Evolutionary conservation across 371 early-diverging fungal species (phyloP).

Genomic region (Mortierella sp.): DNA sequence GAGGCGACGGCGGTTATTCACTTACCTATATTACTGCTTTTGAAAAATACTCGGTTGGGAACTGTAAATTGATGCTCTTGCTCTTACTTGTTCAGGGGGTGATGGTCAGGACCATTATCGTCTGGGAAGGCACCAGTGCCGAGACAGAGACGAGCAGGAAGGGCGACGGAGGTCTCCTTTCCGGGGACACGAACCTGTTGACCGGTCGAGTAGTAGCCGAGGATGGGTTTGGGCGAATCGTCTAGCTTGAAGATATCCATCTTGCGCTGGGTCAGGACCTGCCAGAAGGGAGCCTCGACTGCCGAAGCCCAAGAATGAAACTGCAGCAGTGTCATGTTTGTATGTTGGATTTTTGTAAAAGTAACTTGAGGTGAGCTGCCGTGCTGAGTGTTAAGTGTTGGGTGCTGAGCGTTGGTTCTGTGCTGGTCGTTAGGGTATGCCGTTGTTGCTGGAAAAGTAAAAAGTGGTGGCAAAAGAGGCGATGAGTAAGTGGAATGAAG

Average conservation of each 20-base stretch:
- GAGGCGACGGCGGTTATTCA: not conserved
- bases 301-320: constrained; percentile 88
- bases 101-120: constrained; percentile 8
- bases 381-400: not conserved
- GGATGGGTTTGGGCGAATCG: constrained; percentile 68
- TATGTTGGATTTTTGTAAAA: not conserved
- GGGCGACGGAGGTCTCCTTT: constrained; percentile 44
- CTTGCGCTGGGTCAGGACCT: constrained; percentile 83
- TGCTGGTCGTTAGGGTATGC: not conserved
- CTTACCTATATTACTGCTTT: not conserved
- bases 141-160: constrained; percentile 60
- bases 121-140: constrained; percentile 60
- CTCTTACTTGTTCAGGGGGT: constrained; percentile 25
- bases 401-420: not conserved
- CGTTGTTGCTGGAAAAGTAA: not conserved
- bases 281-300: constrained; percentile 95
- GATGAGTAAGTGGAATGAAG: not conserved
- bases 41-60: not conserved
- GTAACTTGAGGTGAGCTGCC: not conserved
- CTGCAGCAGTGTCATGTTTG: constrained; percentile 69
- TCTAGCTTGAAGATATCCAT: constrained; percentile 86
- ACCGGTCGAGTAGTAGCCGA: constrained; percentile 77
- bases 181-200: constrained; percentile 57
- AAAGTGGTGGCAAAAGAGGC: not conserved
- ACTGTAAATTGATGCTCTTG: not conserved